These are phyloP conservation scores for Fusarium newnesense DNA, from an alignment of 2,329 filamentous ascomycete genomes.

Conservation along the genomic window DNA sequence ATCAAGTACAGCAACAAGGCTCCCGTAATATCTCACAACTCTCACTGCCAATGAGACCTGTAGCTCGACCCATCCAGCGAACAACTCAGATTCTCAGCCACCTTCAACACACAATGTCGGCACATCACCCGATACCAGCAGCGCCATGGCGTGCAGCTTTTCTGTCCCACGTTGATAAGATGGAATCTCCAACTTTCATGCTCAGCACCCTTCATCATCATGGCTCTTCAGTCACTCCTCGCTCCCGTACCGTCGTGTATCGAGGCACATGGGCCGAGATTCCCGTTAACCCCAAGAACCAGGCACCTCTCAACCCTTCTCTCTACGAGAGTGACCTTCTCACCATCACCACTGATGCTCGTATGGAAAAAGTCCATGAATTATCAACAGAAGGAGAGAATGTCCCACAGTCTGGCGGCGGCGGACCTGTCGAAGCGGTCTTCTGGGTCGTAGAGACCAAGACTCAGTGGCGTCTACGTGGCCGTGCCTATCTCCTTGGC, in stretches of 20 bases:
- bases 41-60: slow-evolving; percentile 31
- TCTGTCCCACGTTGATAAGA: slow-evolving; percentile 59
- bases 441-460: slow-evolving; percentile 79
- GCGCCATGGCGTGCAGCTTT: slow-evolving; percentile 66
- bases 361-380: slow-evolving; percentile 86
- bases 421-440: slow-evolving; percentile 81
- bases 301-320: slow-evolving; percentile 75
- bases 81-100: slow-evolving; percentile 44
- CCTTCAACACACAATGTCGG: slow-evolving; percentile 44
- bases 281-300: slow-evolving; percentile 77
- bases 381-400: slow-evolving; percentile 62
- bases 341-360: slow-evolving; percentile 86
- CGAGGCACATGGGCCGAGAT: slow-evolving; percentile 85
- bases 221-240: slow-evolving; percentile 56
- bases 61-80: slow-evolving; percentile 34
- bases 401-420: slow-evolving; percentile 61
- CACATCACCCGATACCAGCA: slow-evolving; percentile 39
- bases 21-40: background rate
- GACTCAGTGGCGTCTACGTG: slow-evolving; percentile 88
- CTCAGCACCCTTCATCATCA: slow-evolving; percentile 61
- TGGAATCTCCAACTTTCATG: slow-evolving; percentile 61
- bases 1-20: background rate
- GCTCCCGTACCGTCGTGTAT: slow-evolving; percentile 83
- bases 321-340: slow-evolving; percentile 80
- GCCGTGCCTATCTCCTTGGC: slow-evolving; percentile 79